Evolutionary conservation across 108 stramenopile genomes (phyloP).

Genomic region (Discostella stelligeroides): DNA sequence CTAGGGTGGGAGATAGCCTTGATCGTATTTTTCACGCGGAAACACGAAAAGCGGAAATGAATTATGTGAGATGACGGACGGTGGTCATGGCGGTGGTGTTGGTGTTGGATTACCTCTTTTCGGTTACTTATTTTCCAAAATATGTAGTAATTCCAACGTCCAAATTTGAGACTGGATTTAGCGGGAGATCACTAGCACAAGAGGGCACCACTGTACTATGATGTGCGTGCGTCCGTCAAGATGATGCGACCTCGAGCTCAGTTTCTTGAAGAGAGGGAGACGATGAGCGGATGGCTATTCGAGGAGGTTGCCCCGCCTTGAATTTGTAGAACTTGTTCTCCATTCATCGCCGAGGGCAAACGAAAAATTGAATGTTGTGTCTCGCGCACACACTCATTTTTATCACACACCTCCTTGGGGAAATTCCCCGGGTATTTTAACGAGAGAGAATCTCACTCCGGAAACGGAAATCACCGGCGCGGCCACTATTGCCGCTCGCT

Average conservation of each 20-base stretch:
- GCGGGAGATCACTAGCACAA: too few relatives aligned
- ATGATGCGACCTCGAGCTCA: too few relatives aligned
- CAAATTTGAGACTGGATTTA: too few relatives aligned
- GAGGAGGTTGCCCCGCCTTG: slow-evolving; percentile 69
- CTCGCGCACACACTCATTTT: background rate
- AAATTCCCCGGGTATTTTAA: slow-evolving; percentile 82
- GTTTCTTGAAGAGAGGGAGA: slow-evolving; percentile 25
- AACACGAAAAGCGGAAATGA: slow-evolving; percentile 47
- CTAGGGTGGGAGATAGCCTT: slow-evolving; percentile 9
- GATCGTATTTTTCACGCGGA: slow-evolving; percentile 45
- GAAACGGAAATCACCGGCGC: slow-evolving; percentile 39
- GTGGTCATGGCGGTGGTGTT: background rate
- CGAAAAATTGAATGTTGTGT: too few relatives aligned
- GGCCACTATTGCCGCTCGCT: slow-evolving; percentile 26
- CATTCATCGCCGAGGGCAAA: slow-evolving; percentile 57
- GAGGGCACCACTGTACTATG: too few relatives aligned
- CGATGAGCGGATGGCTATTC: slow-evolving; percentile 30
- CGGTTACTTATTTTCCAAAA: background rate
- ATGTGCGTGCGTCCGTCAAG: too few relatives aligned
- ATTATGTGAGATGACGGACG: background rate
- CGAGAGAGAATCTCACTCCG: slow-evolving; percentile 65
- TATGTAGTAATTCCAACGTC: background rate
- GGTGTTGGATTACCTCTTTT: slow-evolving; percentile 1
- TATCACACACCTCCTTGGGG: slow-evolving; percentile 64
- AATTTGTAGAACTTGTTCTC: background rate